Conservation (phyloP, 106 monocot species). For the Phalaenopsis equestris region DNA sequence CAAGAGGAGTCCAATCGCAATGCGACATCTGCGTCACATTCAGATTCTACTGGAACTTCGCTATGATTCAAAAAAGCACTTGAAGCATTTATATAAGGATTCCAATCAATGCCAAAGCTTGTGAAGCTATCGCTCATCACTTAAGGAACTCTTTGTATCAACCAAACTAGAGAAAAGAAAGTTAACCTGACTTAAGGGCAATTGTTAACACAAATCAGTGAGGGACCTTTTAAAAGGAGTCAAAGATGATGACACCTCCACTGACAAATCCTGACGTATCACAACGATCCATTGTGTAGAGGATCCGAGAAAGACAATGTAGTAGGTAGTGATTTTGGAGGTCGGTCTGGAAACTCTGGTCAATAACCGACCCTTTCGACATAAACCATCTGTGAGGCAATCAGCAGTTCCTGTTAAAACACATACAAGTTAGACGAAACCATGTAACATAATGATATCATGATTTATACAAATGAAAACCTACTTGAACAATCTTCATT, state of each 20-base stretch:
- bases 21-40: conserved; percentile 14
- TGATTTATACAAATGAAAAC: not conserved
- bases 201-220: conserved; percentile 10
- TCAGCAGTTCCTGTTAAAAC: conserved; percentile 7
- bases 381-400: not conserved
- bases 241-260: conserved; percentile 29
- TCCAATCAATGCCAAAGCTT: conserved; percentile 1
- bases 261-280: conserved; percentile 62
- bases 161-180: conserved; percentile 1
- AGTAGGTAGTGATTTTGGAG: conserved; percentile 1
- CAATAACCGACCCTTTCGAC: not conserved
- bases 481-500: not conserved
- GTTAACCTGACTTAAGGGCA: conserved; percentile 26
- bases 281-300: conserved; percentile 34
- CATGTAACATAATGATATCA: not conserved
- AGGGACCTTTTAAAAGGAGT: not conserved
- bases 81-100: conserved; percentile 12
- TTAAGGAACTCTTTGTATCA: conserved; percentile 11
- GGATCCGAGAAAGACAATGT: conserved; percentile 2
- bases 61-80: not conserved
- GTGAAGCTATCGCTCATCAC: conserved; percentile 20
- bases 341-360: not conserved
- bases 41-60: conserved; percentile 15
- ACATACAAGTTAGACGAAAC: not conserved
- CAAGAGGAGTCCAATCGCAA: conserved; percentile 25